phyloP scores from a whole-genome alignment of 768 basidiomycete genomes.

The Daedaleopsis sinensis region DNA sequence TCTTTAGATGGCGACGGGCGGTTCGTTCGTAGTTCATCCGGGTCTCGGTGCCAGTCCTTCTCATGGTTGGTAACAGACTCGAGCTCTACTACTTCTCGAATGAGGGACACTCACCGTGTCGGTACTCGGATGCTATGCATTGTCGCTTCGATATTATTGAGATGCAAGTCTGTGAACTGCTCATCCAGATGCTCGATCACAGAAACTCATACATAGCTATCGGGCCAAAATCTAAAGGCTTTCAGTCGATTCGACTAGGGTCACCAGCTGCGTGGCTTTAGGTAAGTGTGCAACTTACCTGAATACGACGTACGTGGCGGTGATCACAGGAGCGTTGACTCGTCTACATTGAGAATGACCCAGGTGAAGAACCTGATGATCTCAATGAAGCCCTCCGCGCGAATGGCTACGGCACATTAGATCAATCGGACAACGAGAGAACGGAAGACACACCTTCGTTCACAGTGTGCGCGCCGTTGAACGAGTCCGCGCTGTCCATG shows the following conservation, averaged over 20 bases:
- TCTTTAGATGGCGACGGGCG: too few species aligned
- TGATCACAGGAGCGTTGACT: slow-evolving; percentile 32
- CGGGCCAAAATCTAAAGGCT: too few species aligned
- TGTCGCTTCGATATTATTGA: too few species aligned
- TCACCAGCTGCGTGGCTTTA: too few species aligned
- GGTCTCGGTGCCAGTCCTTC: slow-evolving; percentile 52
- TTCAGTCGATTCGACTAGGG: too few species aligned
- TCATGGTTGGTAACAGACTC: slow-evolving; percentile 39
- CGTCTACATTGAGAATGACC: slow-evolving; percentile 71
- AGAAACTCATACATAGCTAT: too few species aligned
- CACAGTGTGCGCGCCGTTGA: slow-evolving; percentile 63
- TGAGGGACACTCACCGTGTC: too few species aligned
- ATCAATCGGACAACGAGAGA: not conserved
- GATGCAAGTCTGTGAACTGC: too few species aligned
- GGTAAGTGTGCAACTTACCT: too few species aligned
- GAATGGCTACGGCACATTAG: slow-evolving; percentile 42
- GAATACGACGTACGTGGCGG: not conserved
- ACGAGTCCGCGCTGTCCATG: slow-evolving; percentile 24
- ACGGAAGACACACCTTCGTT: slow-evolving; percentile 58
- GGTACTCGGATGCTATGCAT: too few species aligned
- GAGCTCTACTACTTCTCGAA: slow-evolving; percentile 22
- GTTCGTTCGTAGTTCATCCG: slow-evolving; percentile 36
- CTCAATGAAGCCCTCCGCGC: slow-evolving; percentile 57
- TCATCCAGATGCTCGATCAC: too few species aligned
- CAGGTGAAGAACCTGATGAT: slow-evolving; percentile 67